Evolutionary conservation across 108 stramenopile genomes (phyloP).

Genomic region (Epithemia pelagica): DNA sequence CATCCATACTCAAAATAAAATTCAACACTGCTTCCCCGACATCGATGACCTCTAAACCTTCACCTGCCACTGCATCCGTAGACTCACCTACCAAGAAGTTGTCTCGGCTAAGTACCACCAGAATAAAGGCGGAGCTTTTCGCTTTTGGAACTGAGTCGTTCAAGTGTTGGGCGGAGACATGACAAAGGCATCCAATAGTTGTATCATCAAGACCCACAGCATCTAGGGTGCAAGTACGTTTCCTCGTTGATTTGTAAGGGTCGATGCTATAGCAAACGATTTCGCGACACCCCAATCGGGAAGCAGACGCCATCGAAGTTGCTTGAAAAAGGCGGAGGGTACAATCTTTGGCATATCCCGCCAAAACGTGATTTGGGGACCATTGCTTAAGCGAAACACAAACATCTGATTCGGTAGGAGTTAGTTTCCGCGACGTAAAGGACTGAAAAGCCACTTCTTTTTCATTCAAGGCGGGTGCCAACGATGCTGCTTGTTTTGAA

Average conservation of each 20-base stretch:
- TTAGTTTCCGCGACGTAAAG: constrained; percentile 16
- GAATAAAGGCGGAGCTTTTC: constrained; percentile 8
- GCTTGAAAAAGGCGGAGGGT: constrained; percentile 38
- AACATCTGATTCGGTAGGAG: constrained; percentile 13
- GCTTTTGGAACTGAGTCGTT: neutral
- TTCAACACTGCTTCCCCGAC: constrained; percentile 33
- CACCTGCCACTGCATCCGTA: constrained; percentile 19
- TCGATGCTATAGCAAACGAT: constrained; percentile 23
- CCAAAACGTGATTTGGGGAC: constrained; percentile 25
- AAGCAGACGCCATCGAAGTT: neutral
- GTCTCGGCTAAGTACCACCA: constrained; percentile 25
- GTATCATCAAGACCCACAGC: constrained; percentile 36
- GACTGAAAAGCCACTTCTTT: constrained; percentile 24
- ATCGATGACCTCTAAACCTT: constrained; percentile 23
- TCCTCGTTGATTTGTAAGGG: constrained; percentile 33
- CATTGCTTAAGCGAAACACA: constrained; percentile 29
- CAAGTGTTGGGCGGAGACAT: constrained; percentile 10
- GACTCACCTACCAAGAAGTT: constrained; percentile 22
- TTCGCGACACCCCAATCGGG: constrained; percentile 21
- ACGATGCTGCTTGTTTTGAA: neutral
- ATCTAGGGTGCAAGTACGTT: constrained; percentile 22
- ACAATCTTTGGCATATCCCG: constrained; percentile 31
- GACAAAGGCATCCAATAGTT: constrained; percentile 35
- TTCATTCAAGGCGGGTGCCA: neutral
- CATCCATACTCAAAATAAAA: constrained; percentile 22